Percentiles rank a stretch among this genome's conserved stretches.
Conservation (phyloP, 2,329 filamentous ascomycete species). For the Cylindrodendrum hubeiense region DNA sequence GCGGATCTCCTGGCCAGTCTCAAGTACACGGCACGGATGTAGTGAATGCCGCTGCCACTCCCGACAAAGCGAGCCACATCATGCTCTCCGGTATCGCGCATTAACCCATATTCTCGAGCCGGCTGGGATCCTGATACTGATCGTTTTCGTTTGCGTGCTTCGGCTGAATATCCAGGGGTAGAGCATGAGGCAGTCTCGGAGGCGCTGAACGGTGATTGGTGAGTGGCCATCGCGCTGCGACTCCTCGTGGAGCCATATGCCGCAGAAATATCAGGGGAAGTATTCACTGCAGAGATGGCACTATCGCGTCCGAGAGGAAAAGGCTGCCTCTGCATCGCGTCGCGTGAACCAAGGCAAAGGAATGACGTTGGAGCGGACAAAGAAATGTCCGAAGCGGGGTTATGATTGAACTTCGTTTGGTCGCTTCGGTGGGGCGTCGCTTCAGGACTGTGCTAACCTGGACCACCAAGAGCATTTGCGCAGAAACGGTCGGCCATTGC, state of each 20-base stretch:
- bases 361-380: constrained; percentile 37
- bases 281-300: neutral
- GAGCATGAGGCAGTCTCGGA: constrained; percentile 45
- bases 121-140: constrained; percentile 42
- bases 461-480: neutral
- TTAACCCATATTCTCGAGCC: constrained; percentile 54
- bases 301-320: neutral
- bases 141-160: constrained; percentile 47
- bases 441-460: constrained; percentile 11
- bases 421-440: neutral
- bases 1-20: constrained; percentile 52
- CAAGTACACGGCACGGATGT: constrained; percentile 67
- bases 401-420: constrained; percentile 6
- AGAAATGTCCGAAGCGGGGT: constrained; percentile 45
- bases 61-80: constrained; percentile 67
- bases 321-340: neutral
- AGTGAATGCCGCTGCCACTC: constrained; percentile 70
- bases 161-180: constrained; percentile 33
- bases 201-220: constrained; percentile 45
- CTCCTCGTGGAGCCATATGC: constrained; percentile 18
- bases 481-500: constrained; percentile 12
- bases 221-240: constrained; percentile 41
- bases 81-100: constrained; percentile 61
- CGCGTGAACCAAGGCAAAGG: neutral
- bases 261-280: neutral